A percentile compares a stretch with the other conserved stretches of the same genome.
Evolutionary conservation across 2,329 filamentous ascomycete genomes (phyloP).

Genomic region (Colletotrichum sublineola): DNA sequence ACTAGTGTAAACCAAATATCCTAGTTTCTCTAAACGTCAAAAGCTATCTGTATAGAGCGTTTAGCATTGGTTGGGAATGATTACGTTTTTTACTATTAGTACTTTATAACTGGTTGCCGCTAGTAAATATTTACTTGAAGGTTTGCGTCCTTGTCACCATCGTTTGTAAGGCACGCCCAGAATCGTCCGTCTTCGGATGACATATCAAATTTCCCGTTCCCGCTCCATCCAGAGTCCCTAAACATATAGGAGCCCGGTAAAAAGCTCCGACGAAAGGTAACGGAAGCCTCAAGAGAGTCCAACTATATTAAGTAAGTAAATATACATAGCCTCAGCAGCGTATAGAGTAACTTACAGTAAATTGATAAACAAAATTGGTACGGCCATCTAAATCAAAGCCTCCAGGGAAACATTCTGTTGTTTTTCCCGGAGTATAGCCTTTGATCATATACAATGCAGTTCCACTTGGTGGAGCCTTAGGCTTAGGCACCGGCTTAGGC

Average conservation of each 20-base stretch:
- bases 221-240: background rate
- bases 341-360: background rate
- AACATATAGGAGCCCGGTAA: background rate
- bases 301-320: background rate
- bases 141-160: background rate
- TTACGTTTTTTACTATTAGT: no score
- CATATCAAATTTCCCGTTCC: background rate
- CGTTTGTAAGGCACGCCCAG: background rate
- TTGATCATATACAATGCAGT: background rate
- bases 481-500: background rate
- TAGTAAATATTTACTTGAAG: no score
- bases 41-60: no score
- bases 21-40: no score
- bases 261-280: background rate
- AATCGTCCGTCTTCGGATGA: background rate
- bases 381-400: background rate
- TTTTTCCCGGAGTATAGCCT: background rate
- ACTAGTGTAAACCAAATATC: no score
- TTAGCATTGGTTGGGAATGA: no score
- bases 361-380: background rate
- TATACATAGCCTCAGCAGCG: rapidly evolving
- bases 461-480: no score
- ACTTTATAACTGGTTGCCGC: no score
- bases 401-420: background rate
- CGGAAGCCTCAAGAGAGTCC: background rate